Evolutionary conservation across 1,139 yeast species (phyloP), one percentile per base, ranked within the genome.

Genomic region (Saccharomyces pastorianus): DNA sequence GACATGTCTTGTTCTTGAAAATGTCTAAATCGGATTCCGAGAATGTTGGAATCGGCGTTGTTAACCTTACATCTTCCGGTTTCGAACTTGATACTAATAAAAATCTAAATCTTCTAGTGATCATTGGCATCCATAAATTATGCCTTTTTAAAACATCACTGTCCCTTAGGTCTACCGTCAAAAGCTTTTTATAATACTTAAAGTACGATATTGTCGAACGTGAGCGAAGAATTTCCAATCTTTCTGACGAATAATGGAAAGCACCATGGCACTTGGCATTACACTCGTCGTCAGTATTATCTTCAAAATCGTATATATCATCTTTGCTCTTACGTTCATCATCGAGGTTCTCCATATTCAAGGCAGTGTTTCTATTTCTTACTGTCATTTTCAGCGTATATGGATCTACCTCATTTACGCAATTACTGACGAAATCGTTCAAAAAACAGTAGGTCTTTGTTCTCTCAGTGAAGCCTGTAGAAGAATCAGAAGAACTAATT

Each of bases 41-140:
- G 3, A 14, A 8, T n/a, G 27, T 23, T 14, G 31, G 32, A 1
- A 29, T 48, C 5, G 51, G 51, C 11, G 41, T 44, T 6, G 42
- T 14, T 11, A 23, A 34, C 3, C 47, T 49, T 8, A 52, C 28
- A 2, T 47, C 13, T 8, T 34, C 38, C 6, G 47, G 48, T 2
- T 49, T 50, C 1, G 56, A 52, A 6, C 51, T 42, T 11, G 56
- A 49, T 14, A 52, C 46, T 9, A 60, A 34, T 29, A 55, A 44
- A 34, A 54, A 49, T 17, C 55, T 53, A 46, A 58, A 58, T 14
- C 54, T 55, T 26, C 53, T 52, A 25, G 54, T 56, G 13, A 62
- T 51, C 4, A 54, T 54, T 2, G 68, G 67, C 44, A 61, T 53
- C 68, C 68, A 65, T 48, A 65, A 34, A 31, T 61, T 64, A 51